phyloP scores from a whole-genome alignment of 768 basidiomycete genomes.

The Lactarius pseudohatsudake region DNA sequence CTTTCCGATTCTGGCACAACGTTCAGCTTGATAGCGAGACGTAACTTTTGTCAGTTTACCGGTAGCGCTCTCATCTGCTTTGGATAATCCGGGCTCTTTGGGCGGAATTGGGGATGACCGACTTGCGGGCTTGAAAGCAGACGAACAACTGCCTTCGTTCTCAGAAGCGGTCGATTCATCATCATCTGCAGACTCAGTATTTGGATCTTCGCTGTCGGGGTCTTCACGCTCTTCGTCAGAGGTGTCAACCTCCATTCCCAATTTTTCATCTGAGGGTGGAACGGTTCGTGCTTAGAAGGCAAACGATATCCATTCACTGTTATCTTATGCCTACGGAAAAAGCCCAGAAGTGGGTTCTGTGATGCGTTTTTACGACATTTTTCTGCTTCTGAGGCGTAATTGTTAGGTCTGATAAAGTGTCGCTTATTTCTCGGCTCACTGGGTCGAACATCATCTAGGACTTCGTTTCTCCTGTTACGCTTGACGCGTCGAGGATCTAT shows the following conservation, averaged over 20 bases:
- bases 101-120: background rate
- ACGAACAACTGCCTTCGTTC: slow-evolving; percentile 12
- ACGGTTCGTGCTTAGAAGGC: background rate
- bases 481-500: slow-evolving; percentile 3
- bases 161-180: slow-evolving; percentile 11
- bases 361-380: slow-evolving; percentile 17
- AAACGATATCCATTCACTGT: slow-evolving; percentile 9
- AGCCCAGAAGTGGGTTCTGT: slow-evolving; percentile 33
- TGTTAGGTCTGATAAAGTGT: background rate
- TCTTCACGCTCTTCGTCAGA: slow-evolving; percentile 31
- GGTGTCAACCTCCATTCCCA: slow-evolving; percentile 25
- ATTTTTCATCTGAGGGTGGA: slow-evolving; percentile 26
- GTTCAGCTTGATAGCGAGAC: slow-evolving; percentile 6
- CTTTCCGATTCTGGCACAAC: slow-evolving; percentile 35
- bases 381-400: slow-evolving; percentile 5
- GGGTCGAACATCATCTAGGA: background rate
- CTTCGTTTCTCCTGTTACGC: slow-evolving; percentile 12
- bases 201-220: slow-evolving; percentile 25
- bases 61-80: slow-evolving; percentile 20
- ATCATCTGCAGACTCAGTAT: slow-evolving; percentile 21
- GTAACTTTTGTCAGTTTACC: slow-evolving; percentile 16
- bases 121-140: slow-evolving; percentile 5
- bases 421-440: slow-evolving; percentile 32
- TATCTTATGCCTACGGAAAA: slow-evolving; percentile 31
- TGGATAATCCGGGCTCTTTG: background rate